Evolutionary conservation across 306 rosid genomes (phyloP).

Genomic region (Quercus dentata): DNA sequence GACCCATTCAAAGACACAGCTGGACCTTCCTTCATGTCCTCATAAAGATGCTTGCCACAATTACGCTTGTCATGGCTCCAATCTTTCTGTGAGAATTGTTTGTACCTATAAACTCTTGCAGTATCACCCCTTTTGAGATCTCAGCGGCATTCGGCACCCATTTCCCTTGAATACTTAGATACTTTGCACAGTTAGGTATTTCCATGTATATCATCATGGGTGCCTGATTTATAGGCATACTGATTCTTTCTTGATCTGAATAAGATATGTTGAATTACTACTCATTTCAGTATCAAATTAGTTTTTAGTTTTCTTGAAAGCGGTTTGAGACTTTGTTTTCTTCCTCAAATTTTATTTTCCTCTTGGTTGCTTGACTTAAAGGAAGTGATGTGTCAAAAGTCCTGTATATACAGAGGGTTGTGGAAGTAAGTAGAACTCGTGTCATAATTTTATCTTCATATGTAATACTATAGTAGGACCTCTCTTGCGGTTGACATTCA

Average conservation of each 20-base stretch:
- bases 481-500: no score
- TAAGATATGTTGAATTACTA: conserved; percentile 32
- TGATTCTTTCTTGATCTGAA: conserved; percentile 25
- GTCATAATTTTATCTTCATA: no score
- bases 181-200: conserved; percentile 47
- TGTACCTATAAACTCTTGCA: no score
- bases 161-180: conserved; percentile 41
- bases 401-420: no score
- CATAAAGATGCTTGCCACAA: no score
- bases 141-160: conserved; percentile 27
- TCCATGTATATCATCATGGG: conserved; percentile 43
- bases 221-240: conserved; percentile 39
- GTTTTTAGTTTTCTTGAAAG: not conserved
- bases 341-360: not conserved
- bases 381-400: not conserved
- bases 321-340: not conserved
- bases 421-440: no score
- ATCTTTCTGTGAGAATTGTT: no score
- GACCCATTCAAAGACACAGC: no score
- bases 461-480: no score
- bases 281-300: conserved; percentile 16
- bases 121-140: conserved; percentile 25
- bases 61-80: no score
- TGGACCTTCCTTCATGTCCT: no score
- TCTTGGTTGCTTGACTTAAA: not conserved